phyloP scores from a whole-genome alignment of 2,329 filamentous ascomycete species.

The Thermoascus crustaceus region DNA sequence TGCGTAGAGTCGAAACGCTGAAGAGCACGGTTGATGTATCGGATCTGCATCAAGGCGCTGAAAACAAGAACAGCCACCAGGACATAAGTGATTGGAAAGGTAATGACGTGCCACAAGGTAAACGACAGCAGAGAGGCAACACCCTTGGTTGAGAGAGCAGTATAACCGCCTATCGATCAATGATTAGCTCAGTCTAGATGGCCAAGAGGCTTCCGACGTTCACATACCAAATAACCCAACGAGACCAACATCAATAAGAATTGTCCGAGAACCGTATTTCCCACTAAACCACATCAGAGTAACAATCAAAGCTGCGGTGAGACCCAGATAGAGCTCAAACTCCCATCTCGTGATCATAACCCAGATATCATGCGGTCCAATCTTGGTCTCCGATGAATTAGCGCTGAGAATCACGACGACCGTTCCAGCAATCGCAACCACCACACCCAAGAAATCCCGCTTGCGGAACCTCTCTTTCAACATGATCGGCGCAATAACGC shows the following conservation, averaged over 20 bases:
- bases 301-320: constrained; percentile 66
- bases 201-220: background rate
- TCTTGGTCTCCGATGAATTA: constrained; percentile 77
- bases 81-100: constrained; percentile 84
- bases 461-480: constrained; percentile 82
- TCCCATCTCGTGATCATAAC: constrained; percentile 76
- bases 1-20: constrained; percentile 95
- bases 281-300: constrained; percentile 74
- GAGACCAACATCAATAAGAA: constrained; percentile 85
- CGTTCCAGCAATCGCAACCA: constrained; percentile 78
- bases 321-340: constrained; percentile 81
- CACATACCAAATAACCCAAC: constrained; percentile 82
- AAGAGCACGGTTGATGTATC: constrained; percentile 83
- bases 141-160: constrained; percentile 92
- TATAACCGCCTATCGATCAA: constrained; percentile 67
- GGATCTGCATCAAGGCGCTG: constrained; percentile 93
- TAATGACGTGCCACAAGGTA: constrained; percentile 78
- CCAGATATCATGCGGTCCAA: constrained; percentile 87
- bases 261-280: constrained; percentile 73
- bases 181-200: constrained; percentile 9
- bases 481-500: constrained; percentile 88
- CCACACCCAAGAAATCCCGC: constrained; percentile 78
- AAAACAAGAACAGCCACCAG: constrained; percentile 69
- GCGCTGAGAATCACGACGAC: constrained; percentile 91
- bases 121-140: constrained; percentile 92